Evolutionary conservation across 2,329 filamentous ascomycete species (phyloP), one percentile per base, ranked within the genome.

Genomic region (Cordyceps farinosa): DNA sequence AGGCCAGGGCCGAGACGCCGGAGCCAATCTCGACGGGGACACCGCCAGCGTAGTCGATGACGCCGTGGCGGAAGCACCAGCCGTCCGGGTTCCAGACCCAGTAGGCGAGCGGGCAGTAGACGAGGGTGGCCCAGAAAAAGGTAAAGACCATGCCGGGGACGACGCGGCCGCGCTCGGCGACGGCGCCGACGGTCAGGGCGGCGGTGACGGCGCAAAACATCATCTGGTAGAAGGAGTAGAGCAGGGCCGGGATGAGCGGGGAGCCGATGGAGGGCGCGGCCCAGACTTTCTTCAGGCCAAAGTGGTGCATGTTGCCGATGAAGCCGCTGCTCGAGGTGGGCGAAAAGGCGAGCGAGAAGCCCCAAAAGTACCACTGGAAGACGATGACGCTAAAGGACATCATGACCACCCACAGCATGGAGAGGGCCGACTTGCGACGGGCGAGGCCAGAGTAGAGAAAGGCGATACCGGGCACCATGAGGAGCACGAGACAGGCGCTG

Each of bases 351-450:
- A 99, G 83, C 15, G 94, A 97, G 78, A 97, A 99, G 44, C 95
- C 95, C 94, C 95, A 98, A 77, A 99, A 97, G 74, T 97, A 98
- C 95, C 95, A 99, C 80, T 99, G 95, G 81, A 99, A 97, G 63
- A 91, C 90, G 75, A 97, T 84, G 73, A 98, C 88, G 54, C 91
- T 93, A 74, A 90, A 90, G 53, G 92, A 95, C 76, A 90, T 94
- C 91, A 99, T 96, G 79, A 90, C 92, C 15, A 94, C 92, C 92
- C 93, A 98, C 73, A 99, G 95, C 82, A 98, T 90, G 67, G 92
- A 97, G 50, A 99, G 85, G 36, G 95, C 95, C 5, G 95, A 98
- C 82, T 99, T 99, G 82, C 95, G 87, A 69, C 95, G 90, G n/a
- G 95, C 94, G 69, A 98, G 89, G 69, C 95, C 95, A 13, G 94